Evolutionary conservation across 176 grass and related monocot species (phyloP).

Genomic region (Tillandsia leiboldiana): DNA sequence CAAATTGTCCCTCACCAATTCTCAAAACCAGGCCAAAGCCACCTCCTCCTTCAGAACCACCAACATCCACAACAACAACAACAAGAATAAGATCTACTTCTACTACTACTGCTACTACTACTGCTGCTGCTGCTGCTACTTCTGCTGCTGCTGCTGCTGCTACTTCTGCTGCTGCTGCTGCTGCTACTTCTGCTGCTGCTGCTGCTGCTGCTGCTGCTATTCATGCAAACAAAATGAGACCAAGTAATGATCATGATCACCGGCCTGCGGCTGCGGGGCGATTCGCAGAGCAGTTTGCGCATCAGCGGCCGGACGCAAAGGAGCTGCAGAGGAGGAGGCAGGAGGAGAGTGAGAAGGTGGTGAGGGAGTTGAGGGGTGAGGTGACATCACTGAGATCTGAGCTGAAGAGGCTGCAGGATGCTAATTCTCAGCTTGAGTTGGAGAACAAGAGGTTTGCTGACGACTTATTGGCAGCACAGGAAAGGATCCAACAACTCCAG

Average conservation of each 20-base stretch:
- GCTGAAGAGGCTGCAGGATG: conserved; percentile 44
- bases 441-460: conserved; percentile 25
- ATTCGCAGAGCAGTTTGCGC: conserved; percentile 3
- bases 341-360: conserved; percentile 25
- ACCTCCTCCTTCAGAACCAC: background rate
- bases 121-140: no score
- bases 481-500: conserved; percentile 19
- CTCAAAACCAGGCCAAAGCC: conserved; percentile 1
- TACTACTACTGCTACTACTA: no score
- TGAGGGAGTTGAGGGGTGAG: conserved; percentile 26
- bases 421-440: conserved; percentile 32
- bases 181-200: no score
- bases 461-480: conserved; percentile 18
- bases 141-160: no score
- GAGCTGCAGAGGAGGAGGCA: conserved; percentile 17
- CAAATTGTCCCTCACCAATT: background rate
- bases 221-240: background rate
- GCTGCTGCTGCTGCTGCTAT: background rate
- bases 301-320: conserved; percentile 10
- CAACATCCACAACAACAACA: background rate
- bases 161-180: no score
- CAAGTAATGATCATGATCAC: background rate
- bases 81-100: background rate
- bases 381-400: conserved; percentile 25
- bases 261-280: background rate